These are phyloP conservation scores for Phytophthora pseudosyringae DNA, from an alignment of 352 stramenopile species.

Conservation along the genomic window DNA sequence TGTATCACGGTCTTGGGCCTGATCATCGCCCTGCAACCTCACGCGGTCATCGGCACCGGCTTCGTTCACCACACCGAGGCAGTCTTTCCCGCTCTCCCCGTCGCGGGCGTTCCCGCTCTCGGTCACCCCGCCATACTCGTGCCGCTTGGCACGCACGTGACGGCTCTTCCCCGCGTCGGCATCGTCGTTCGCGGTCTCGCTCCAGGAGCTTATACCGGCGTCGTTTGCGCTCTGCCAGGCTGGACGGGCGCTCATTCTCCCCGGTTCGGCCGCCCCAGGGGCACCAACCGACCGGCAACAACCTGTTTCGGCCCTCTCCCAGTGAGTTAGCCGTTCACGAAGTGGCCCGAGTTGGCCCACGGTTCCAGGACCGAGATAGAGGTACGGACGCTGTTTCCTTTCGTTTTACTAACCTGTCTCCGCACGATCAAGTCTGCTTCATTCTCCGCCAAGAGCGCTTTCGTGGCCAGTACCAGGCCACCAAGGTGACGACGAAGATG, in stretches of 20 bases:
- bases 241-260: background rate
- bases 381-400: background rate
- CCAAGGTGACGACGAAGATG: background rate
- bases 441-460: background rate
- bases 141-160: background rate
- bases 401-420: background rate
- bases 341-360: background rate
- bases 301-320: constrained; percentile 1
- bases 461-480: background rate
- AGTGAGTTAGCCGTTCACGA: background rate
- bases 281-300: constrained; percentile 1
- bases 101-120: background rate
- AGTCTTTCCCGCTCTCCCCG: background rate
- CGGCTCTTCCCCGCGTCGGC: background rate
- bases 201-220: too few species aligned
- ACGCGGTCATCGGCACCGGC: background rate
- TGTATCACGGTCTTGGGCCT: background rate
- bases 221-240: background rate
- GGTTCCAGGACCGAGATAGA: background rate
- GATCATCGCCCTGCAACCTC: too few species aligned
- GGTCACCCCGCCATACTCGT: background rate
- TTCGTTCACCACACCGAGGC: background rate
- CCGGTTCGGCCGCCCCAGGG: constrained; percentile 1
- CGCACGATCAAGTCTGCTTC: background rate
- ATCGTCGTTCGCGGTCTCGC: background rate